Conservation (phyloP, 1,284 basidiomycete species). For the Marasmius sp. region DNA sequence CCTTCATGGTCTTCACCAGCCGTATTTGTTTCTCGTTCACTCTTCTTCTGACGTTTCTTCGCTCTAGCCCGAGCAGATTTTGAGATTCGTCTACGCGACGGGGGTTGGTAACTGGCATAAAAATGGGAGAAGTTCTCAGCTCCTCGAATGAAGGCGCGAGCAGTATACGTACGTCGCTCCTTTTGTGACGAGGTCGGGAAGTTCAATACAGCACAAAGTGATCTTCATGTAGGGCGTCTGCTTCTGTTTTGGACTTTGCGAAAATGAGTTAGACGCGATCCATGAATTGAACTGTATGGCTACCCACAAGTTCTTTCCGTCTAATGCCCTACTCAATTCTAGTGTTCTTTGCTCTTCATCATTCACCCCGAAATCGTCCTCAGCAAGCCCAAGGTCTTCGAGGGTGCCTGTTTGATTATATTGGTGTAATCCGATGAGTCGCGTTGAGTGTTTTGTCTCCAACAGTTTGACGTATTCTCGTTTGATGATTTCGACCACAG, state of each 20-base stretch:
- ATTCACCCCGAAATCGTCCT: slow-evolving; percentile 9
- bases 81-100: slow-evolving; percentile 49
- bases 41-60: slow-evolving; percentile 38
- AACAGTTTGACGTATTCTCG: slow-evolving; percentile 67
- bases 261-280: background rate
- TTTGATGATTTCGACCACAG: slow-evolving; percentile 83
- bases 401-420: slow-evolving; percentile 74
- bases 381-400: slow-evolving; percentile 36
- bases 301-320: slow-evolving; percentile 61
- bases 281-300: slow-evolving; percentile 2
- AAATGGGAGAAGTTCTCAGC: background rate
- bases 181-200: slow-evolving; percentile 39
- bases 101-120: slow-evolving; percentile 53
- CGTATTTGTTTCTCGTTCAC: background rate
- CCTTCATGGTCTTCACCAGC: no score
- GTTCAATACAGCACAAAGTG: slow-evolving; percentile 55
- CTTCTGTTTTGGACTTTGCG: slow-evolving; percentile 55
- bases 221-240: slow-evolving; percentile 76
- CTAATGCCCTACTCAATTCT: slow-evolving; percentile 38
- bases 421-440: slow-evolving; percentile 66
- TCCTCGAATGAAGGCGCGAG: background rate
- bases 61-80: slow-evolving; percentile 59
- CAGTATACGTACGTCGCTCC: slow-evolving; percentile 51
- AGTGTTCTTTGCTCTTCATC: slow-evolving; percentile 32
- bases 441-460: slow-evolving; percentile 35